Percentiles rank a stretch among this genome's conserved stretches.
Evolutionary conservation across 2,329 filamentous ascomycete species (phyloP).

Genomic region (Colletotrichum orchidophilum): DNA sequence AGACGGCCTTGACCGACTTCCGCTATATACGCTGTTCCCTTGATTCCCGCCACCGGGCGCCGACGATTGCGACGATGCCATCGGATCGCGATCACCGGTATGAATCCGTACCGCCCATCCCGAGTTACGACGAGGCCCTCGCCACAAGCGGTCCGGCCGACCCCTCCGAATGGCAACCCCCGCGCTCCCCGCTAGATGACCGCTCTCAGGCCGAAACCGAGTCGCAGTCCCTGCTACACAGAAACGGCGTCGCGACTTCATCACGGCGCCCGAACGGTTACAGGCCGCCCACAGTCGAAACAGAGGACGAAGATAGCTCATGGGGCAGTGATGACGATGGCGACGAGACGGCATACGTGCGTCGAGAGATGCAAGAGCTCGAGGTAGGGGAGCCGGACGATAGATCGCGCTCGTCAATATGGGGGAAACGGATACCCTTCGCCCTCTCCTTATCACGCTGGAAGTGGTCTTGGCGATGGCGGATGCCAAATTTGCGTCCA

Average conservation of each 20-base stretch:
- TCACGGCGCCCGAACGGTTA: constrained; percentile 68
- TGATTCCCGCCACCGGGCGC: not conserved
- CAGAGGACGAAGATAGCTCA: constrained; percentile 72
- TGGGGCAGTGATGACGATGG: constrained; percentile 60
- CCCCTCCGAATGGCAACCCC: constrained; percentile 41
- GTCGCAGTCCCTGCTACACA: constrained; percentile 76
- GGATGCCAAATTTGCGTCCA: constrained; percentile 57
- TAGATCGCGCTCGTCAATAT: constrained; percentile 53
- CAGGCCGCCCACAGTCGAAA: constrained; percentile 82
- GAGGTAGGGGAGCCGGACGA: constrained; percentile 77
- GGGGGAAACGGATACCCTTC: constrained; percentile 66
- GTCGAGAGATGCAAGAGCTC: constrained; percentile 88
- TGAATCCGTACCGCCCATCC: constrained; percentile 51
- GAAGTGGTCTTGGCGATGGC: constrained; percentile 65
- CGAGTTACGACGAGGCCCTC: constrained; percentile 53
- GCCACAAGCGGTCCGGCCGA: constrained; percentile 47
- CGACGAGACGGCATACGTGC: constrained; percentile 71
- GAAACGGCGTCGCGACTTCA: constrained; percentile 48
- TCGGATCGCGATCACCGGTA: constrained; percentile 39
- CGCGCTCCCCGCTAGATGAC: constrained; percentile 54
- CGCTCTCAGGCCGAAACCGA: constrained; percentile 77
- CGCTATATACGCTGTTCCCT: not conserved
- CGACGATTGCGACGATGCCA: constrained; percentile 26
- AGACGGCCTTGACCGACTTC: not conserved
- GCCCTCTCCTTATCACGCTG: constrained; percentile 62